Percentiles rank a stretch among this genome's conserved stretches.
Conservation (phyloP, 2,329 filamentous ascomycete species). For the Cladosporium sp. region DNA sequence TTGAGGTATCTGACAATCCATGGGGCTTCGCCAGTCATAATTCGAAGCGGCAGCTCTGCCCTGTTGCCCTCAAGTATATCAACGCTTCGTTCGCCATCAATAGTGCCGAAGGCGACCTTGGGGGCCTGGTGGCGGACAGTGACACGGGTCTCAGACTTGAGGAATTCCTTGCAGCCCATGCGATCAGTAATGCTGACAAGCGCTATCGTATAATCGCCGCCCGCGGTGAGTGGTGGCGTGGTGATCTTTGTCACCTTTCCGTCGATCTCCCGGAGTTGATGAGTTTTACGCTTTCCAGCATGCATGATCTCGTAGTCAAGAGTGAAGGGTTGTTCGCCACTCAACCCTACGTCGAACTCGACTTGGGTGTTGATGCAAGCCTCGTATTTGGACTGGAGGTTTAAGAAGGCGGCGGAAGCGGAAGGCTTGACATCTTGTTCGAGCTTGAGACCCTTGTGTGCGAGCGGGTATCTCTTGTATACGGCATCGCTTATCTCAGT, state of each 20-base stretch:
- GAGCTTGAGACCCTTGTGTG: constrained; percentile 56
- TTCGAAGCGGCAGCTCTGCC: constrained; percentile 74
- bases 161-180: constrained; percentile 79
- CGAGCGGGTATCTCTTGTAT: constrained; percentile 66
- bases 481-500: constrained; percentile 77
- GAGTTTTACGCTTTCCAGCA: constrained; percentile 76
- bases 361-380: constrained; percentile 83
- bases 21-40: constrained; percentile 75
- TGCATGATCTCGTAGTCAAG: constrained; percentile 92
- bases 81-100: constrained; percentile 76
- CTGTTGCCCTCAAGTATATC: constrained; percentile 74
- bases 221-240: constrained; percentile 71
- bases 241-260: constrained; percentile 67
- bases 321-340: constrained; percentile 82
- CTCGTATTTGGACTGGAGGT: constrained; percentile 57
- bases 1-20: constrained; percentile 76
- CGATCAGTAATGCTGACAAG: constrained; percentile 84
- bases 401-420: constrained; percentile 71
- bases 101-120: constrained; percentile 77
- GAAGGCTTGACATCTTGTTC: constrained; percentile 93
- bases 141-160: constrained; percentile 83
- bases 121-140: constrained; percentile 86
- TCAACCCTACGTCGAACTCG: constrained; percentile 70
- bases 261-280: constrained; percentile 64
- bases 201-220: constrained; percentile 86